A percentile compares a stretch with the other conserved stretches of the same genome.
phyloP scores from a whole-genome alignment of 73 alveolate species.

The Loxodes magnus region DNA sequence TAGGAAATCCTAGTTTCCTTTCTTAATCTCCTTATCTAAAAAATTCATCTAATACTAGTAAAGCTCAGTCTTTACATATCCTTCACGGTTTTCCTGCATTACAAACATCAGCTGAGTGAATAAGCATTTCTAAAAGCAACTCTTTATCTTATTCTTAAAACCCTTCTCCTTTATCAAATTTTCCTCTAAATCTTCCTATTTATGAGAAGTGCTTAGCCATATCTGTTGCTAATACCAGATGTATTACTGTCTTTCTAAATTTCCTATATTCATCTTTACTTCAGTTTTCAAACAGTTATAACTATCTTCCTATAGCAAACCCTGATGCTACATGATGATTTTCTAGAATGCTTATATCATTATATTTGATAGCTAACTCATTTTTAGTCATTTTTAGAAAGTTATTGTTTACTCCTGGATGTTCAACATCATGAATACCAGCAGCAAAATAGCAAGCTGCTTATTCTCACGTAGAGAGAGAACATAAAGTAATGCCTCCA shows the following conservation, averaged over 20 bases:
- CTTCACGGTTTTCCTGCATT: slow-evolving; percentile 63
- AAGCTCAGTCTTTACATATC: slow-evolving; percentile 72
- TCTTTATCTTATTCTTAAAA: no score
- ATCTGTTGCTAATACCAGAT: slow-evolving; percentile 65
- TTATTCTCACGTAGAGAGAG: slow-evolving; percentile 29
- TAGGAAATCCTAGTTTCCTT: slow-evolving; percentile 58
- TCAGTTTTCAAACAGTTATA: slow-evolving; percentile 22
- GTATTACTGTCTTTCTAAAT: slow-evolving; percentile 48
- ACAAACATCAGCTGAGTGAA: slow-evolving; percentile 74
- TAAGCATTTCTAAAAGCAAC: slow-evolving; percentile 50
- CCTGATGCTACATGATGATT: slow-evolving; percentile 48
- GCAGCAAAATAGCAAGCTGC: slow-evolving; percentile 42
- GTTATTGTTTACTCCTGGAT: slow-evolving; percentile 54
- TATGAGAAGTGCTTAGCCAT: slow-evolving; percentile 69
- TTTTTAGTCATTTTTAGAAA: slow-evolving; percentile 25
- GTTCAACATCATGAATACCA: slow-evolving; percentile 59
- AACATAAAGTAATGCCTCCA: slow-evolving; percentile 38
- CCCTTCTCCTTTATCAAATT: no score
- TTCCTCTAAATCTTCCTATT: slow-evolving; percentile 26
- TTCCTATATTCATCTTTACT: slow-evolving; percentile 32
- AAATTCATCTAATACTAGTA: slow-evolving; percentile 71
- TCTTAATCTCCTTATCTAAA: slow-evolving; percentile 86
- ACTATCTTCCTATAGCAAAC: slow-evolving; percentile 11
- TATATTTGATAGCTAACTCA: slow-evolving; percentile 36
- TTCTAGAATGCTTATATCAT: slow-evolving; percentile 48